These are phyloP conservation scores for Neonectria hederae DNA, from an alignment of 2,329 filamentous ascomycete species.

Conservation along the genomic window DNA sequence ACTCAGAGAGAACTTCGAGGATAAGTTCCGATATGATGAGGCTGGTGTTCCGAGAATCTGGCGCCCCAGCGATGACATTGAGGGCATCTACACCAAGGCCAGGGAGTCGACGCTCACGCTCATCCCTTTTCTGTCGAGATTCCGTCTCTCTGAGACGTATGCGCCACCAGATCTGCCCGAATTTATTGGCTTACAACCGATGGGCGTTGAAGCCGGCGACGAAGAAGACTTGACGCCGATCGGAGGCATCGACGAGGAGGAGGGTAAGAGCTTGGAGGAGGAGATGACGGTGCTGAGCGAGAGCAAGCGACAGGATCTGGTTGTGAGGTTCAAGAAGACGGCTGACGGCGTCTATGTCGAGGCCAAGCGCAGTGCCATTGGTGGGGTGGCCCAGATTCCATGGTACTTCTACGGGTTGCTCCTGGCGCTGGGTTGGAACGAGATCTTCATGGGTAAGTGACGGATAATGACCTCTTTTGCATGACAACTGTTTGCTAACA, in stretches of 20 bases:
- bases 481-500: slow-evolving; percentile 21
- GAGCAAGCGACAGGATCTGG: slow-evolving; percentile 88
- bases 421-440: slow-evolving; percentile 96
- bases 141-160: slow-evolving; percentile 79
- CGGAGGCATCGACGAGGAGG: slow-evolving; percentile 92
- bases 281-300: slow-evolving; percentile 96
- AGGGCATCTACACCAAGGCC: slow-evolving; percentile 91
- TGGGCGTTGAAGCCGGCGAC: slow-evolving; percentile 79
- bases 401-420: slow-evolving; percentile 93
- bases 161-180: slow-evolving; percentile 81
- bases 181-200: slow-evolving; percentile 84
- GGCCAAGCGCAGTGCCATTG: slow-evolving; percentile 95
- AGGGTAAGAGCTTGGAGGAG: slow-evolving; percentile 92
- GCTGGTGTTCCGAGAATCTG: slow-evolving; percentile 94
- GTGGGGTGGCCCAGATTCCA: slow-evolving; percentile 92
- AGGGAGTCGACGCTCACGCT: slow-evolving; percentile 91
- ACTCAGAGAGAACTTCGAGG: slow-evolving; percentile 97
- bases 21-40: slow-evolving; percentile 98
- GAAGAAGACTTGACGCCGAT: slow-evolving; percentile 91
- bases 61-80: slow-evolving; percentile 96
- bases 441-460: slow-evolving; percentile 86
- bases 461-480: not conserved
- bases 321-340: slow-evolving; percentile 96
- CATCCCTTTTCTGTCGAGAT: slow-evolving; percentile 87
- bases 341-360: slow-evolving; percentile 98